Evolutionary conservation across 169 alveolate species (phyloP), one percentile per base, ranked within the genome.

Genomic region (Cryptosporidium ubiquitum): DNA sequence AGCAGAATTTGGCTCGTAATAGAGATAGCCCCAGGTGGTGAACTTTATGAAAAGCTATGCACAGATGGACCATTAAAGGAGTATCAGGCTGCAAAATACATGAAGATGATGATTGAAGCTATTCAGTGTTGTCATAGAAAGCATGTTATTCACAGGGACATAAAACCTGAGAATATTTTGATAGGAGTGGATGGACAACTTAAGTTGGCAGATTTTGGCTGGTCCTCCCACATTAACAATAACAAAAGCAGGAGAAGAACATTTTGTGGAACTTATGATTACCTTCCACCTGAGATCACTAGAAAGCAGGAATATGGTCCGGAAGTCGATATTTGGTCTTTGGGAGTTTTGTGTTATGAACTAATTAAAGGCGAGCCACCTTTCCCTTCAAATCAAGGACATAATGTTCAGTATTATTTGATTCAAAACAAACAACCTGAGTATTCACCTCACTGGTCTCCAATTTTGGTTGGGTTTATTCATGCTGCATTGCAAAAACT

Each of bases 201-300:
- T 26, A 98, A 98, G 91, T 84, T 98, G 37, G 97, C 98, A 29
- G 99, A 98, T 93, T 98, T 98, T 89, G 99, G 99, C 2, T 96
- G 97, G 96, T 91, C 96, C 61, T 94, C 94, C 3, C 93, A 92
- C 44, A 60, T 95, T 23, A 95, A 95, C 91, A 92, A 96, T 68
- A 96, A 95, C 23, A 91, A 95, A 47, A 94, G 94, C 74, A 95
- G 93, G 73, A 94, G 99, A 70, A 84, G 94, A 39, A 97, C 99
- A 51, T 91, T 96, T 42, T 97, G 99, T 74, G 99, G 99, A 18
- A 97, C 99, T 1, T 91, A 94, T 20, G 99, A 97, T 61, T 97
- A 97, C 92, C 91, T 96, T 51, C 97, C 98, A 14, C 99, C 99
- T 23, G 99, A 97, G 74, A 96, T 97, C 91, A 93, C 96, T 4